A percentile compares a stretch with the other conserved stretches of the same genome.
Conservation (phyloP, 129 eudicot species). For the Scalesia atractyloides region DNA sequence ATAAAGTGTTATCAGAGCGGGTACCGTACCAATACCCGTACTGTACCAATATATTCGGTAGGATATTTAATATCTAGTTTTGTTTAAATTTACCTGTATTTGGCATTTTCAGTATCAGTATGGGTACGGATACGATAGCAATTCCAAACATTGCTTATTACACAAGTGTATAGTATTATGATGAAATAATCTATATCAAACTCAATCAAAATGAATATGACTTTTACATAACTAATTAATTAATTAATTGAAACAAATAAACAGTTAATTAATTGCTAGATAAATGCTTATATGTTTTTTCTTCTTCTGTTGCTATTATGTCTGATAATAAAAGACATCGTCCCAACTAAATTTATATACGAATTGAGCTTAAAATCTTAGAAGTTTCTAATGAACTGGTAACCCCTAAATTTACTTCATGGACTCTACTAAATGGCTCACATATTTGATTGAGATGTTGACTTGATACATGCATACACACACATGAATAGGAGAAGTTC, state of each 20-base stretch:
- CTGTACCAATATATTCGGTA: too few species aligned
- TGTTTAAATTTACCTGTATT: too few species aligned
- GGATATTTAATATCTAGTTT: too few species aligned
- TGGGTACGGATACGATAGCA: too few species aligned
- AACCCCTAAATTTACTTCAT: slow-evolving; percentile 21
- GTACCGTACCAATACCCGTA: too few species aligned
- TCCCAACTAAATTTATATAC: background rate
- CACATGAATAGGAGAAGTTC: too few species aligned
- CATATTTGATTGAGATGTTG: slow-evolving; percentile 28
- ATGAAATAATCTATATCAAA: background rate
- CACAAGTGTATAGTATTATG: too few species aligned
- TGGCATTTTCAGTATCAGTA: too few species aligned
- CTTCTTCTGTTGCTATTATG: background rate
- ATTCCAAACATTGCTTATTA: too few species aligned
- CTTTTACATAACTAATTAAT: background rate
- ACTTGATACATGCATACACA: slow-evolving; percentile 10
- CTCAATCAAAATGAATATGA: background rate
- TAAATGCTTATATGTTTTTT: background rate
- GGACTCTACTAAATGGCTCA: slow-evolving; percentile 23
- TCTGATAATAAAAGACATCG: background rate
- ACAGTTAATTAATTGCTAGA: background rate
- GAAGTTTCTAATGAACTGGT: slow-evolving; percentile 12
- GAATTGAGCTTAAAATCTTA: background rate
- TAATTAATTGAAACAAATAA: background rate
- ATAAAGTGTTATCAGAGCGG: too few species aligned